These are phyloP conservation scores for Solanum chiquidenum DNA, from an alignment of 257 asterid genomes.

Conservation along the genomic window DNA sequence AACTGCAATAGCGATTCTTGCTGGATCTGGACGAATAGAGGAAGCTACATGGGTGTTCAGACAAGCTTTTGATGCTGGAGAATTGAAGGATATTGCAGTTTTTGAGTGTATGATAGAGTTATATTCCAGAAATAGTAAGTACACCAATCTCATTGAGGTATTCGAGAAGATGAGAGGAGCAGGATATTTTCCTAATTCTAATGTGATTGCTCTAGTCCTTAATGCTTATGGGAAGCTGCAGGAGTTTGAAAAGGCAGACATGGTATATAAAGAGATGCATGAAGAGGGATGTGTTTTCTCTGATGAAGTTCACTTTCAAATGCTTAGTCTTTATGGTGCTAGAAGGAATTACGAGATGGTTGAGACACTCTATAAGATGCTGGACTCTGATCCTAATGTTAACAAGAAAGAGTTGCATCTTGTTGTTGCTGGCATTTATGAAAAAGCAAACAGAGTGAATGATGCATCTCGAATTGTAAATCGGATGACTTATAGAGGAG, in stretches of 20 bases:
- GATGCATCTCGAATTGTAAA: constrained; percentile 65
- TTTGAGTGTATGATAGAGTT: constrained; percentile 63
- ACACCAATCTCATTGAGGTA: constrained; percentile 70
- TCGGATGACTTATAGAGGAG: constrained; percentile 49
- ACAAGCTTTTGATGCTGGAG: constrained; percentile 67
- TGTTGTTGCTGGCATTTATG: constrained; percentile 72
- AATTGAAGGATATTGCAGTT: constrained; percentile 57
- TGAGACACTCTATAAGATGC: constrained; percentile 41
- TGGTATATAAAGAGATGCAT: constrained; percentile 50
- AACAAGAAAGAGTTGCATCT: constrained; percentile 77
- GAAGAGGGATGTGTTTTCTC: constrained; percentile 73
- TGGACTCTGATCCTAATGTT: constrained; percentile 46
- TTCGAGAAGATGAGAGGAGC: constrained; percentile 63
- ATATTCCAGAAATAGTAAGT: constrained; percentile 54
- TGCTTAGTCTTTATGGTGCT: constrained; percentile 69
- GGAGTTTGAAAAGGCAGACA: constrained; percentile 62
- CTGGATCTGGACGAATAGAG: constrained; percentile 82
- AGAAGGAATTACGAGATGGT: constrained; percentile 57
- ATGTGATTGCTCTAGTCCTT: constrained; percentile 51
- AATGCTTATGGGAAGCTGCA: constrained; percentile 73
- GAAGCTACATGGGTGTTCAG: constrained; percentile 96
- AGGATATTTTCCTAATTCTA: constrained; percentile 65
- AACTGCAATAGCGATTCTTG: constrained; percentile 66
- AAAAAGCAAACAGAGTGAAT: constrained; percentile 64
- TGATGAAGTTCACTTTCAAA: constrained; percentile 81